Evolutionary conservation across 495 filamentous ascomycete species (phyloP).

Genomic region (Parathielavia appendiculata): DNA sequence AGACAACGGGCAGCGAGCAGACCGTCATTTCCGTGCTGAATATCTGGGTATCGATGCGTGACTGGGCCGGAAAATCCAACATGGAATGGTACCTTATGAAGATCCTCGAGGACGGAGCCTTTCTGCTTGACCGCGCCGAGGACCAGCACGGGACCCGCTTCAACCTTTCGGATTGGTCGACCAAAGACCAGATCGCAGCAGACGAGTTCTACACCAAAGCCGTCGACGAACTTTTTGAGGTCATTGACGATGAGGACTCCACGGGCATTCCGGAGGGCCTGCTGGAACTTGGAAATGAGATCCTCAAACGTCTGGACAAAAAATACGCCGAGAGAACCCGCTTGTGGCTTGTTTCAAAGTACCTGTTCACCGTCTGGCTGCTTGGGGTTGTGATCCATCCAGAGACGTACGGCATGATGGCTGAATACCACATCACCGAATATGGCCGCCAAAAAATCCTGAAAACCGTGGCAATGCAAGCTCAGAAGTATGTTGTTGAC

Average conservation of each 20-base stretch:
- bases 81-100: constrained; percentile 93
- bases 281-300: constrained; percentile 73
- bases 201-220: constrained; percentile 88
- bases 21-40: constrained; percentile 69
- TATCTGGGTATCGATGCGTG: constrained; percentile 76
- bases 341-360: constrained; percentile 78
- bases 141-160: constrained; percentile 61
- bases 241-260: constrained; percentile 72
- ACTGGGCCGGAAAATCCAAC: constrained; percentile 82
- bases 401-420: constrained; percentile 83
- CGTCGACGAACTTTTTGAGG: constrained; percentile 73
- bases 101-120: constrained; percentile 84
- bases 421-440: constrained; percentile 85
- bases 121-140: constrained; percentile 74
- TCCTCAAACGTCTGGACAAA: constrained; percentile 69
- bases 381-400: constrained; percentile 81
- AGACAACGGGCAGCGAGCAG: constrained; percentile 50
- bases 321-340: constrained; percentile 66
- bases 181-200: constrained; percentile 68
- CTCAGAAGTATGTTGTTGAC: constrained; percentile 68
- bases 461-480: constrained; percentile 70
- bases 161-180: constrained; percentile 57
- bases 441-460: constrained; percentile 85
- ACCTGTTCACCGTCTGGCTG: constrained; percentile 86
- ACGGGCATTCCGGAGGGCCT: constrained; percentile 82